Base-by-base conservation (phyloP, 192 early-diverging fungal genomes). In the Coemansia sp. region DNA sequence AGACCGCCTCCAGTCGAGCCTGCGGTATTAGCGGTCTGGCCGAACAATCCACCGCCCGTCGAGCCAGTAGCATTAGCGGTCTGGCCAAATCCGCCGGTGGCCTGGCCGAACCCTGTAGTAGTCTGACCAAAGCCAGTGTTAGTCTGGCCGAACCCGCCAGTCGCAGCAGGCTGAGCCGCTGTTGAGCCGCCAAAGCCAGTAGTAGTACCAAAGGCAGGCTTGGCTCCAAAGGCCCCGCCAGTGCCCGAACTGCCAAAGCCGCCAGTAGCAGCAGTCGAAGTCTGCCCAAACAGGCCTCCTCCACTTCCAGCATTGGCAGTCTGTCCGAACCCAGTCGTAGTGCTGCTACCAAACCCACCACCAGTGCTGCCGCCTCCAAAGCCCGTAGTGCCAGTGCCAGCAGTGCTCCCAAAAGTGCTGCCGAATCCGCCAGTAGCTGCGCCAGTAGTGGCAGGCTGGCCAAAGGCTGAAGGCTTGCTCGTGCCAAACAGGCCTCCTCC, bases 401-500 rank as follows among this genome's bases (percentile, higher is more conserved):
- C 53, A 7, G 41, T 31, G 14, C 53, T 44, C 1, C 31, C 31
- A 14, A 53, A 23, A 53, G 58, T 64, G 34, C 68, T 66, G 9
- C 72, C 79, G 59, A 84, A 84, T 8, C 64, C 71, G 39, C 51
- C 51, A 27, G 51, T 57, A 3, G 31, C 53, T 23, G 74, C 5
- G 45, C 17, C 45, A 7, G 45, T 59, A 7, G 45, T 59, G 17
- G 75, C 44, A 6, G 80, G 25, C 58, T 63, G 50, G 48, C 83
- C 83, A 67, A 88, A 88, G 12, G 81, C 86, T 1, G 59, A 59
- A 50, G 57, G 42, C 68, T 38, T 15, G 73, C 45, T 42, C 2
- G 67, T 77, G 46, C 88, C 88, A 69, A 86, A 78, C 27, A 51
- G 68, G 58, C 53, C 10, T 46, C 70, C 62, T 7, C 46, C 57